Base-by-base conservation (phyloP, 164 flowering plant genomes). In the Vitis cinerea region DNA sequence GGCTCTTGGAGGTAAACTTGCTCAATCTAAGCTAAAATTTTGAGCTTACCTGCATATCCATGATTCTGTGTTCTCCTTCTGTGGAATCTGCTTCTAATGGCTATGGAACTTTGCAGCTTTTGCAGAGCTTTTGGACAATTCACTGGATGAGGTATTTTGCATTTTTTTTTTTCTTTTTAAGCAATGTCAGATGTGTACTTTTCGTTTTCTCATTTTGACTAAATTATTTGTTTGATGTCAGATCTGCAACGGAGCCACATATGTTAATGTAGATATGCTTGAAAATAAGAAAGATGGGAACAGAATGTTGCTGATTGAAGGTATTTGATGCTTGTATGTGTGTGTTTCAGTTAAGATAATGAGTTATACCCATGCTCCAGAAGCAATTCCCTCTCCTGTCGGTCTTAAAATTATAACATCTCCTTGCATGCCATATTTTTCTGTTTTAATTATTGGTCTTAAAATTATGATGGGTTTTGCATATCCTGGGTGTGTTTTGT, bases 61-160 rank as follows among this genome's bases (percentile, higher is more conserved):
- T 9, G 9, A 17, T 31, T 37, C 7, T 37, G n/a, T 53, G 4
- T 31, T 51, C 15, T 27, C 63, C 27, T n/a, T 16, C 31, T 72
- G 8, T 52, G 2, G 47, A 4, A 56, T 61, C 23, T 67, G 13
- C 12, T 76, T 72, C 12, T 23, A 37, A 37, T 37, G 7, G 44
- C 44, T 37, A 0, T 6, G 44, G 44, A 37, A 37, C 27, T 37
- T 37, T 73, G 74, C 90, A 96, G 99, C 99, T 77, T 86, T 96
- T 79, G 99, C 99, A 0, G 99, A 96, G 78, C 97, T 96, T 64
- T 66, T 96, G 79, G 99, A 96, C 81, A 96, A 96, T 69, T 69
- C 99, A n/a, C 78, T 96, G 79, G 99, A 96, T 74, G 99, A 96
- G 98, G 99, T 89, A 79, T 37, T 51, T 66, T 15, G 2, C 9